Base-by-base conservation (phyloP, 306 rosid species). In the Potentilla sterilis region DNA sequence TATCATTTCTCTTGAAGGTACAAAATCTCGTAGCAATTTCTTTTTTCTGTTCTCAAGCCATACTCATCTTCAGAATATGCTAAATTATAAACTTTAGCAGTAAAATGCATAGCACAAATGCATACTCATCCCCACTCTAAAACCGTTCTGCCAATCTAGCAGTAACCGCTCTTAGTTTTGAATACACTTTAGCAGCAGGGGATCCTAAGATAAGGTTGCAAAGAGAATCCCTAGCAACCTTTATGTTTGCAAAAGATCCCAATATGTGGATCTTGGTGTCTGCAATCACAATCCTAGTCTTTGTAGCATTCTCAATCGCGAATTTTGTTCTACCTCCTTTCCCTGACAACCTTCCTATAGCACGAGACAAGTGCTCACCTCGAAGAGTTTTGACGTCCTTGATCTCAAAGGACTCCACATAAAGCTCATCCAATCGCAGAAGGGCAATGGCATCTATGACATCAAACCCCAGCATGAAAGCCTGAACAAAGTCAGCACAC, bases 401-500 rank as follows among this genome's bases (percentile, higher is more conserved):
- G 81, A 89, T 89, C 86, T 93, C 98, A 81, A 93, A 93, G 19
- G 98, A 93, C 62, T 93, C 96, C 9, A 90, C 87, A 80, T 87
- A 90, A n/a, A 93, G 96, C 82, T 93, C 96, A 78, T 93, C 98
- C 86, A 93, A 67, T 0, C 96, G 90, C 73, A 93, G 70, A 75
- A 93, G 91, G 0, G 98, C 95, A 75, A 93, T 70, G 70, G 91
- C 96, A 13, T 93, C 98, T 6, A 93, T 89, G 47, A 89, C 95
- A 82, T 93, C 96, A 72, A 93, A 93, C 7, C 96, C 98, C 67
- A 93, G 35, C 93, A 85, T 93, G 81, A 90, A 93, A 43, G 96
- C 96, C 87, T 93, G 98, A 19, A 90, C 96, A 81, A 93, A 93
- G 85, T 93, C 98, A 37, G 96, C 92, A 73, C 90, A 90, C 74